phyloP scores from a whole-genome alignment of 768 basidiomycete species.

The Amanita molliuscula region DNA sequence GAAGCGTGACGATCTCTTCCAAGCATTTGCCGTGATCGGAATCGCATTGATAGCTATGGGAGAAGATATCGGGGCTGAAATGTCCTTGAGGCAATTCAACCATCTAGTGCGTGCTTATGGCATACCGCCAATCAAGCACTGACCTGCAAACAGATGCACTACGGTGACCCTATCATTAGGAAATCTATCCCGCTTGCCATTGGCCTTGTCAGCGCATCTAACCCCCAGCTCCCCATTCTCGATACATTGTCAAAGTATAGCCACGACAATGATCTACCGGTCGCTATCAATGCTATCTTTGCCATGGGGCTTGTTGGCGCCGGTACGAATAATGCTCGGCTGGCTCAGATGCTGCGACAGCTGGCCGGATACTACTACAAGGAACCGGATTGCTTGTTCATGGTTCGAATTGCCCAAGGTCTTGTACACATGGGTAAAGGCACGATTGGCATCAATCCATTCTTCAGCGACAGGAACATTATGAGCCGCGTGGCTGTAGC shows the following conservation, averaged over 20 bases:
- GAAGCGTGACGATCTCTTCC: conserved; percentile 74
- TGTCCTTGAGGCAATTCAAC: conserved; percentile 96
- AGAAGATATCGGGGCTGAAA: conserved; percentile 94
- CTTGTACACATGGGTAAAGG: conserved; percentile 99
- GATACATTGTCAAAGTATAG: conserved; percentile 98
- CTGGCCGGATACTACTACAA: conserved; percentile 98
- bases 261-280: conserved; percentile 95
- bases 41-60: conserved; percentile 96
- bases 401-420: conserved; percentile 92
- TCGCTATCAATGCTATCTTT: conserved; percentile 94
- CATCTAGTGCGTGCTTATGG: conserved; percentile 61
- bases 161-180: conserved; percentile 88
- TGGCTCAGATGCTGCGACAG: conserved; percentile 96
- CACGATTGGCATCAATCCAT: conserved; percentile 92
- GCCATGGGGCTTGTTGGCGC: conserved; percentile 98
- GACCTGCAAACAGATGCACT: conserved; percentile 77
- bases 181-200: conserved; percentile 92
- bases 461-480: conserved; percentile 86
- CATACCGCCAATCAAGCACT: not conserved
- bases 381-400: conserved; percentile 93
- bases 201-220: conserved; percentile 89
- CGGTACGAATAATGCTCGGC: conserved; percentile 95
- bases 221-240: conserved; percentile 88
- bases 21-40: conserved; percentile 88
- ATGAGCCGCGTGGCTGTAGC: conserved; percentile 87